Percentiles rank a stretch among this genome's conserved stretches.
phyloP scores from a whole-genome alignment of 83 land plant genomes.

The Picea abies region DNA sequence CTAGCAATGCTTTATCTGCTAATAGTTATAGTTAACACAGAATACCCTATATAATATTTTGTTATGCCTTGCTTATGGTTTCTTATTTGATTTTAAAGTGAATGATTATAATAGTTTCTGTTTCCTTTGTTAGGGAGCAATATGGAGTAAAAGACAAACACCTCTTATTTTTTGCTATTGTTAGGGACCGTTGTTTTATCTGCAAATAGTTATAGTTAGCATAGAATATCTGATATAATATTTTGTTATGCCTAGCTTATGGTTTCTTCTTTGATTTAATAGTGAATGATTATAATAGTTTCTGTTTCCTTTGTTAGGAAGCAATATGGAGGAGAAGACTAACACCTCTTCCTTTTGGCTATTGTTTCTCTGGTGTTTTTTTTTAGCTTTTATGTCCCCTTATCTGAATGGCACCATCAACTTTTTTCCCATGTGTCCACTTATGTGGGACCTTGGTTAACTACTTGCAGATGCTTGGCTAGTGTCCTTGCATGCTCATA shows the following conservation, averaged over 20 bases:
- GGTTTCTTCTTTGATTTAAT: not conserved
- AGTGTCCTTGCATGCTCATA: not conserved
- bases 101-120: not conserved
- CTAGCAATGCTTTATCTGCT: not conserved
- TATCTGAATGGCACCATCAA: no score
- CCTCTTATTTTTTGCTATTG: no score
- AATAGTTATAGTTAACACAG: not conserved
- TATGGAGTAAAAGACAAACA: no score
- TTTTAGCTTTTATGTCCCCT: no score
- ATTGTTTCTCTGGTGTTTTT: no score
- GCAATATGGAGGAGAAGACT: no score
- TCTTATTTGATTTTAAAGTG: not conserved
- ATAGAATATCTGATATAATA: not conserved
- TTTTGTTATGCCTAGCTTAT: not conserved
- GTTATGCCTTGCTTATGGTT: not conserved
- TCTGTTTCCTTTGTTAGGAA: not conserved
- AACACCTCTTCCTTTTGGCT: no score
- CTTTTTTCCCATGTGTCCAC: not conserved
- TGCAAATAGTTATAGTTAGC: not conserved
- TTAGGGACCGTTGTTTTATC: not conserved
- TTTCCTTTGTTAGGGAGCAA: not conserved
- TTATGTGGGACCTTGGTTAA: not conserved
- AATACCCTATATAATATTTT: not conserved
- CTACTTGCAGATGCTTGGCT: not conserved
- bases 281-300: not conserved